A percentile compares a stretch with the other conserved stretches of the same genome.
phyloP scores from a whole-genome alignment of 2,329 filamentous ascomycete genomes.

The Elsinoe batatas region DNA sequence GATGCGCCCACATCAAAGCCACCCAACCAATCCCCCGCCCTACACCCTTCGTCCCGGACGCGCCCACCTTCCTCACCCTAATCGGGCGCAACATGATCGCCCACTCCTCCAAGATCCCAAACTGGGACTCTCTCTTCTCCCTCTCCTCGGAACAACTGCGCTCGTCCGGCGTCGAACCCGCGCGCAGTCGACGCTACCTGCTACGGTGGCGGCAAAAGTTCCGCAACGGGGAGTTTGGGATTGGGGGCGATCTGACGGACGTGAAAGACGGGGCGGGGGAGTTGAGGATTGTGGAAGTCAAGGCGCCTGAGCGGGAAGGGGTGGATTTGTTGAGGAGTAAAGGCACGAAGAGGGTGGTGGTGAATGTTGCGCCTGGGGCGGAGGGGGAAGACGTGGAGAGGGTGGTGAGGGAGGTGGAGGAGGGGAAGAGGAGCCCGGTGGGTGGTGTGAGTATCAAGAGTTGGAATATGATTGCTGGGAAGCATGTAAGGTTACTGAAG shows the following conservation, averaged over 20 bases:
- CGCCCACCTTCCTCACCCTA: constrained; percentile 73
- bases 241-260: constrained; percentile 70
- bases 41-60: constrained; percentile 78
- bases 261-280: constrained; percentile 56
- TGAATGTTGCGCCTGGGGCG: constrained; percentile 44
- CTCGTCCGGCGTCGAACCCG: constrained; percentile 76
- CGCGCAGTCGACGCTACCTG: constrained; percentile 72
- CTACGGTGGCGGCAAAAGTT: constrained; percentile 83
- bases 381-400: constrained; percentile 41
- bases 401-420: constrained; percentile 44
- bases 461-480: constrained; percentile 62
- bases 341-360: constrained; percentile 47
- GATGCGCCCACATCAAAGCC: constrained; percentile 32
- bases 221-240: constrained; percentile 63
- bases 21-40: constrained; percentile 51
- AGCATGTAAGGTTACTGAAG: constrained; percentile 60
- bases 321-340: constrained; percentile 45
- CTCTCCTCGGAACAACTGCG: constrained; percentile 67
- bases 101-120: constrained; percentile 76
- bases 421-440: constrained; percentile 44
- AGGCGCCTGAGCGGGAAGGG: constrained; percentile 26
- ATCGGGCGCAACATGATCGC: constrained; percentile 80
- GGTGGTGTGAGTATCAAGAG: constrained; percentile 58
- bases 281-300: constrained; percentile 48
- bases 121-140: constrained; percentile 84